A percentile compares a stretch with the other conserved stretches of the same genome.
Conservation (phyloP, 768 basidiomycete genomes). For the Trametes gibbosa region DNA sequence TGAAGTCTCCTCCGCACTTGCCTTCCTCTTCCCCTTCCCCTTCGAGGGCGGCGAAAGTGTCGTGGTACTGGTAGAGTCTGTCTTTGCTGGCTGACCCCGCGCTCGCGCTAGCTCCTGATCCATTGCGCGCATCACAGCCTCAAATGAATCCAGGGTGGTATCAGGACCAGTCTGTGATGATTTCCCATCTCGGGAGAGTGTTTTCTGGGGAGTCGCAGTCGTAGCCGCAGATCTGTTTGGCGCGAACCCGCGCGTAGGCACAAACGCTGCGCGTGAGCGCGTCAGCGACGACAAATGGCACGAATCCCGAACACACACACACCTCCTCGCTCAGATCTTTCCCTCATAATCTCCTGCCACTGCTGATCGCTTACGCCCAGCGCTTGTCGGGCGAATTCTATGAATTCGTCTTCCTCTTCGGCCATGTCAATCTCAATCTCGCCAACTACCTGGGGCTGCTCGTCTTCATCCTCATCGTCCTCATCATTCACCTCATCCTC, state of each 20-base stretch:
- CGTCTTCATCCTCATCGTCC: slow-evolving; percentile 70
- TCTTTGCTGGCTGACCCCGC: slow-evolving; percentile 28
- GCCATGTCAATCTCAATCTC: slow-evolving; percentile 89
- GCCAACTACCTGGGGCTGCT: slow-evolving; percentile 78
- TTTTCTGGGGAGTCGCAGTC: background rate
- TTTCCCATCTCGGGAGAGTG: background rate
- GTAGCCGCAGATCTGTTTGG: slow-evolving; percentile 10
- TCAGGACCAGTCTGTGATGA: slow-evolving; percentile 47
- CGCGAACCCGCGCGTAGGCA: slow-evolving; percentile 20
- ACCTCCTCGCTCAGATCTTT: slow-evolving; percentile 83
- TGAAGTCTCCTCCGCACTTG: slow-evolving; percentile 29
- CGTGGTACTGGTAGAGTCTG: background rate
- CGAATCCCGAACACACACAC: slow-evolving; percentile 30
- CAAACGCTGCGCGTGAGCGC: slow-evolving; percentile 18
- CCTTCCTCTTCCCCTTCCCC: slow-evolving; percentile 45
- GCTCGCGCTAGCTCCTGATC: slow-evolving; percentile 72
- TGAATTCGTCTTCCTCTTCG: slow-evolving; percentile 91
- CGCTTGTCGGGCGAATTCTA: slow-evolving; percentile 91
- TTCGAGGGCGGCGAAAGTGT: background rate
- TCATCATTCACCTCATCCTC: slow-evolving; percentile 48
- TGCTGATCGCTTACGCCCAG: slow-evolving; percentile 87
- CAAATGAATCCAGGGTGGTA: slow-evolving; percentile 85
- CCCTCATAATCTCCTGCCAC: slow-evolving; percentile 83
- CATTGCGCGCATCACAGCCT: slow-evolving; percentile 95
- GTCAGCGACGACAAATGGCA: background rate